phyloP scores from a whole-genome alignment of 345 rosid genomes.

The Hypericum perforatum region DNA sequence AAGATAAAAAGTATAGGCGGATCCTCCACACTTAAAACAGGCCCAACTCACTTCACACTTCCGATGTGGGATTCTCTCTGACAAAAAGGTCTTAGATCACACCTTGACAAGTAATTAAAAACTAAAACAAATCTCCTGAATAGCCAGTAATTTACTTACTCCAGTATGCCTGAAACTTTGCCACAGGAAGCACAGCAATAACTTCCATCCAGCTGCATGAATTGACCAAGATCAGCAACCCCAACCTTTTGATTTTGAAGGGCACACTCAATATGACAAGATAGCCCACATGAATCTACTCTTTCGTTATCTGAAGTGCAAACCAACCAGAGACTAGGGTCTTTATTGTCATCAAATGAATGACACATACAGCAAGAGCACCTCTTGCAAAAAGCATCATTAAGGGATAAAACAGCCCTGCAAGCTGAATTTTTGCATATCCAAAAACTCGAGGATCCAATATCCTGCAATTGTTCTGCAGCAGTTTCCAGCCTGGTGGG shows the following conservation, averaged over 20 bases:
- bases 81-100: too few relatives aligned
- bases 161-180: conserved; percentile 85
- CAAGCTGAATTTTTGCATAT: conserved; percentile 66
- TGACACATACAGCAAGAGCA: conserved; percentile 97
- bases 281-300: conserved; percentile 71
- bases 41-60: too few relatives aligned
- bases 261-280: conserved; percentile 95
- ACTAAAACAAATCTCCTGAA: not conserved
- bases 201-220: conserved; percentile 81
- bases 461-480: conserved; percentile 33
- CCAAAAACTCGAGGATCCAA: conserved; percentile 48
- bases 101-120: too few relatives aligned
- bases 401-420: conserved; percentile 45
- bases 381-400: conserved; percentile 82
- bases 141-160: conserved; percentile 39
- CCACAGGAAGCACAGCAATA: conserved; percentile 95
- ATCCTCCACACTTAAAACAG: too few relatives aligned
- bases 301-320: conserved; percentile 46
- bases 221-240: conserved; percentile 64
- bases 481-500: conserved; percentile 36
- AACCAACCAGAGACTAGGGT: conserved; percentile 74
- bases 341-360: conserved; percentile 79
- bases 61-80: too few relatives aligned
- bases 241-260: conserved; percentile 75
- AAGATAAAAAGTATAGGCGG: too few relatives aligned